These are phyloP conservation scores for Myxozyma mucilagina DNA, from an alignment of 805 yeast genomes.

Conservation along the genomic window DNA sequence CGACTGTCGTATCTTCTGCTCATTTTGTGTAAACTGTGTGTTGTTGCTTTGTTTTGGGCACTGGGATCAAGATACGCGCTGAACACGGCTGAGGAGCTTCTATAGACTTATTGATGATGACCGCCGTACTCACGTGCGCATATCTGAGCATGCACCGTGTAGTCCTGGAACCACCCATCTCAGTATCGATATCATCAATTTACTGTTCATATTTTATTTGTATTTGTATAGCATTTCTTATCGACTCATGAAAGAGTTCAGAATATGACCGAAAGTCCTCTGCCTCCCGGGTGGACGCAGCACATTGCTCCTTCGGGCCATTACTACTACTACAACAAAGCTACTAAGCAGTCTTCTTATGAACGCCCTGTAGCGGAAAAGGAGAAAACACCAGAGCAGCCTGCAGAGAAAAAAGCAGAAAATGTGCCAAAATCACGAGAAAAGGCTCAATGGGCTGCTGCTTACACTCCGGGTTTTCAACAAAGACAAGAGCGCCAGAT, in stretches of 20 bases:
- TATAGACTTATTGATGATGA: not conserved
- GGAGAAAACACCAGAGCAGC: not conserved
- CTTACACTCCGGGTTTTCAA: constrained; percentile 3
- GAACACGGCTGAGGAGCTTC: constrained; percentile 1
- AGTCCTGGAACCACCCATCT: not conserved
- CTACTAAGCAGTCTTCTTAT: constrained; percentile 46
- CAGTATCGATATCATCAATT: not conserved
- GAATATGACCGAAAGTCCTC: not conserved
- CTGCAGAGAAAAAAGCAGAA: not conserved
- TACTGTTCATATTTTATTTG: no score
- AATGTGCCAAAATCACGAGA: not conserved
- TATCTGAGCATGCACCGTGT: not conserved
- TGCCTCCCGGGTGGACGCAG: constrained; percentile 44
- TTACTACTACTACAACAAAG: constrained; percentile 44
- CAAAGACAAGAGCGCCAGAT: not conserved
- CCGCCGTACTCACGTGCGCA: not conserved
- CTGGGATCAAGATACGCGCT: not conserved
- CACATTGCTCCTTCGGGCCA: constrained; percentile 45
- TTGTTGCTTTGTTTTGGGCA: not conserved
- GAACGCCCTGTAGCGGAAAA: constrained; percentile 38
- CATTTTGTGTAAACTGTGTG: constrained; percentile 44
- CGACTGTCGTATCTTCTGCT: constrained; percentile 99
- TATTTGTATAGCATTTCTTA: no score
- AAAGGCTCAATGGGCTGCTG: constrained; percentile 5
- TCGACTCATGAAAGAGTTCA: not conserved